Conservation (phyloP, 2,329 filamentous ascomycete species). For the Colletotrichum caudatum region DNA sequence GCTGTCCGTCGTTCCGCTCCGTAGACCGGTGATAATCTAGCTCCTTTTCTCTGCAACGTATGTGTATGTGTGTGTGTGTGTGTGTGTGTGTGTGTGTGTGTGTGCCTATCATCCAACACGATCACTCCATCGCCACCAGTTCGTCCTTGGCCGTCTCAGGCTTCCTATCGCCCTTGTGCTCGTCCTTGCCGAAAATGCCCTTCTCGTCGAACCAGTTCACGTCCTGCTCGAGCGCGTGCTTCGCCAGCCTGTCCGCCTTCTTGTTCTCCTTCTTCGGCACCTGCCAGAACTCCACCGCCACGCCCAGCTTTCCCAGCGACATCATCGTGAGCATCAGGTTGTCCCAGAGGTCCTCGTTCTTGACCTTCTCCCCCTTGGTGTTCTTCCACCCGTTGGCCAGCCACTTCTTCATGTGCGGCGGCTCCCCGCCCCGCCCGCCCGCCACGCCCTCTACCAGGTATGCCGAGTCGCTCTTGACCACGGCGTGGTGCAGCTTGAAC, state of each 20-base stretch:
- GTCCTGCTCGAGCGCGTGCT: conserved; percentile 16
- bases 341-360: conserved; percentile 21
- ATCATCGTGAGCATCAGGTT: conserved; percentile 14
- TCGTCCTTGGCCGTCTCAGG: background rate
- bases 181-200: conserved; percentile 7
- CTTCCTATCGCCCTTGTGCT: background rate
- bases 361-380: conserved; percentile 15
- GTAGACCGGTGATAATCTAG: background rate
- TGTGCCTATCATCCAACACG: background rate
- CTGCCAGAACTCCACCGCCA: conserved; percentile 43
- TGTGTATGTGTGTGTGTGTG: too few species aligned
- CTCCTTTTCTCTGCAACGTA: background rate
- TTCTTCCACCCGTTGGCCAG: conserved; percentile 17
- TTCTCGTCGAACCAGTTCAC: conserved; percentile 21
- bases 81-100: too few species aligned
- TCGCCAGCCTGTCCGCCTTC: conserved; percentile 40
- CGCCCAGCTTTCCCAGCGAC: conserved; percentile 12
- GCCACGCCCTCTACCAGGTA: conserved; percentile 11
- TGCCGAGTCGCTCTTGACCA: conserved; percentile 20
- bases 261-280: conserved; percentile 38
- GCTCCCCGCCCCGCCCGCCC: background rate
- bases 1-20: background rate
- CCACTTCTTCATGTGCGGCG: conserved; percentile 19
- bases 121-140: conserved; percentile 15
- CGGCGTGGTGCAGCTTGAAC: conserved; percentile 18